Evolutionary conservation across 225 moss, liverwort and hornwort genomes (phyloP).

Genomic region (Climacium dendroides): DNA sequence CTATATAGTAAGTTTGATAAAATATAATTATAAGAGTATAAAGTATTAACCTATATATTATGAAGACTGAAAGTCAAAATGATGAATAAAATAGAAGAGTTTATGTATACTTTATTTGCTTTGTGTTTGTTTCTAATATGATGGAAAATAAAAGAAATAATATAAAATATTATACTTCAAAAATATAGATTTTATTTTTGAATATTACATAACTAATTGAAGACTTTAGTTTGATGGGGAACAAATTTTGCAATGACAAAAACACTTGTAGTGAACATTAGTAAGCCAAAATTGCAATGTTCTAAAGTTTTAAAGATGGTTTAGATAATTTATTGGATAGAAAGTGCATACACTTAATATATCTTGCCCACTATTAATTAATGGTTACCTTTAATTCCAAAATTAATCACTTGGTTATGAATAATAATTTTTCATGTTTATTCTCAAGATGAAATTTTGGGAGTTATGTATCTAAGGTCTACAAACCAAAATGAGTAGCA

Average conservation of each 20-base stretch:
- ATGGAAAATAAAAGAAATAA: neutral
- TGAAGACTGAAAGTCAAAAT: neutral
- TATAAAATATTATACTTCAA: neutral
- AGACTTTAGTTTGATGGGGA: neutral
- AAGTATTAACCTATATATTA: neutral
- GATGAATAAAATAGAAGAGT: neutral
- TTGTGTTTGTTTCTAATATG: neutral
- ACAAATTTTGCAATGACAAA: neutral
- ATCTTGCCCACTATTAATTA: neutral
- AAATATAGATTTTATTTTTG: neutral
- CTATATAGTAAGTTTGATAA: neutral
- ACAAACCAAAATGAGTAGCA: neutral
- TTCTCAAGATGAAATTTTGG: neutral
- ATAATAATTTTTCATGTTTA: neutral
- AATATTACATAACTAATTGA: neutral
- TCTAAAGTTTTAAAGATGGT: neutral
- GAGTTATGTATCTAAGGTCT: neutral
- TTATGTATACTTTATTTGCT: neutral
- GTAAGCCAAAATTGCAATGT: fast-evolving
- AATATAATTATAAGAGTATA: neutral
- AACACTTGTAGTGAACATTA: neutral
- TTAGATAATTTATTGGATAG: neutral
- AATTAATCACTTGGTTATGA: neutral
- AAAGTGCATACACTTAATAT: neutral
- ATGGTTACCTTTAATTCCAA: neutral